Percentiles rank a stretch among this genome's conserved stretches.
phyloP scores from a whole-genome alignment of 306 rosid genomes.

The Delonix regia region DNA sequence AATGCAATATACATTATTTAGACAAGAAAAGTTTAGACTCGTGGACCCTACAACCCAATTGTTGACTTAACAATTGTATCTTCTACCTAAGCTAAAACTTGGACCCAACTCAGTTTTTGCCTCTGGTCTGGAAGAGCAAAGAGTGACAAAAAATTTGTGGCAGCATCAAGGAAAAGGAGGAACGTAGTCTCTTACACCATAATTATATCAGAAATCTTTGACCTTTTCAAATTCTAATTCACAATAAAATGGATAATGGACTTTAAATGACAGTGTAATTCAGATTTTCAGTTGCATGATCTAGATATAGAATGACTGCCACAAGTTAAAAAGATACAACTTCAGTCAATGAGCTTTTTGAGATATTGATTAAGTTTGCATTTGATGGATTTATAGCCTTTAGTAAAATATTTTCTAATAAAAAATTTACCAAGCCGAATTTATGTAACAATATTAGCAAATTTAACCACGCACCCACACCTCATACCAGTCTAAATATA shows the following conservation, averaged over 20 bases:
- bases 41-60: neutral
- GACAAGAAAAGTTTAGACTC: neutral
- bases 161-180: neutral
- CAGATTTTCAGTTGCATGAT: neutral
- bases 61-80: neutral
- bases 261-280: neutral
- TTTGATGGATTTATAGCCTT: constrained; percentile 3
- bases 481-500: neutral
- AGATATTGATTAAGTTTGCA: neutral
- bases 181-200: neutral
- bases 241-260: neutral
- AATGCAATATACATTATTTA: neutral
- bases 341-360: neutral
- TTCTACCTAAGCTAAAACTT: neutral
- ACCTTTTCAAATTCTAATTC: constrained; percentile 4
- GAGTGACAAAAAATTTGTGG: neutral
- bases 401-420: neutral
- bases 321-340: neutral
- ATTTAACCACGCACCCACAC: neutral
- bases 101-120: neutral
- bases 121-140: neutral
- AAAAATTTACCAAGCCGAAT: neutral
- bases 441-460: neutral
- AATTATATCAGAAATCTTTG: neutral
- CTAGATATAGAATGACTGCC: neutral